Evolutionary conservation across 768 basidiomycete genomes (phyloP).

Genomic region (Lentinula lateritia): DNA sequence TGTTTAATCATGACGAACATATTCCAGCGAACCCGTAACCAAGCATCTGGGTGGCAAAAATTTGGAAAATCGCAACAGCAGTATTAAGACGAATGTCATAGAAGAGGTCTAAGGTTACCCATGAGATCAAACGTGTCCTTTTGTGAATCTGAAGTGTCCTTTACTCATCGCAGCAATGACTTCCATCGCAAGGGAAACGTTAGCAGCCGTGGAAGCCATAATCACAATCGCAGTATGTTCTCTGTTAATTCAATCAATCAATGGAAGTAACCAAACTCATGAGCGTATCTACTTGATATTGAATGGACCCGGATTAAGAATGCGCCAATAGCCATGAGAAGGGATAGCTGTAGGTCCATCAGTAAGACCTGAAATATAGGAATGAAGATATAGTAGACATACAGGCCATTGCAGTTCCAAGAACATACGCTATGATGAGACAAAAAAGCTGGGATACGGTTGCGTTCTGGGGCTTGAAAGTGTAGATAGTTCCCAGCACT

Average conservation of each 20-base stretch:
- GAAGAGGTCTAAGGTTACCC: conserved; percentile 36
- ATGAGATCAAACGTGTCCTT: background rate
- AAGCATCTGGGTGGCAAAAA: conserved; percentile 42
- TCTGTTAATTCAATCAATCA: conserved; percentile 5
- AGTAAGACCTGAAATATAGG: background rate
- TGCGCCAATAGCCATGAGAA: conserved; percentile 36
- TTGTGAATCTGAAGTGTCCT: background rate
- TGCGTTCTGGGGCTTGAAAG: conserved; percentile 40
- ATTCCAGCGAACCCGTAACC: conserved; percentile 34
- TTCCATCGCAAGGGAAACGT: conserved; percentile 46
- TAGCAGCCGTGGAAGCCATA: conserved; percentile 50
- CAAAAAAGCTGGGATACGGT: conserved; percentile 50
- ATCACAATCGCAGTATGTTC: conserved; percentile 53
- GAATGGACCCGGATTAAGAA: conserved; percentile 53
- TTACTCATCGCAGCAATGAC: conserved; percentile 46
- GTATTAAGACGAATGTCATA: conserved; percentile 44
- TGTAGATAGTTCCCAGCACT: conserved; percentile 31
- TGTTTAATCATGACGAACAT: conserved; percentile 13
- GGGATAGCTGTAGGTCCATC: conserved; percentile 31
- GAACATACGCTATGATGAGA: conserved; percentile 49
- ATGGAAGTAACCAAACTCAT: background rate
- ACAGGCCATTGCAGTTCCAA: conserved; percentile 45
- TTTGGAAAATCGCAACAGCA: conserved; percentile 50
- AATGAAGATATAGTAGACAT: conserved; percentile 6
- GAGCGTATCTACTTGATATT: conserved; percentile 39